Conservation (phyloP, 306 rosid species). For the Castanea sativa region DNA sequence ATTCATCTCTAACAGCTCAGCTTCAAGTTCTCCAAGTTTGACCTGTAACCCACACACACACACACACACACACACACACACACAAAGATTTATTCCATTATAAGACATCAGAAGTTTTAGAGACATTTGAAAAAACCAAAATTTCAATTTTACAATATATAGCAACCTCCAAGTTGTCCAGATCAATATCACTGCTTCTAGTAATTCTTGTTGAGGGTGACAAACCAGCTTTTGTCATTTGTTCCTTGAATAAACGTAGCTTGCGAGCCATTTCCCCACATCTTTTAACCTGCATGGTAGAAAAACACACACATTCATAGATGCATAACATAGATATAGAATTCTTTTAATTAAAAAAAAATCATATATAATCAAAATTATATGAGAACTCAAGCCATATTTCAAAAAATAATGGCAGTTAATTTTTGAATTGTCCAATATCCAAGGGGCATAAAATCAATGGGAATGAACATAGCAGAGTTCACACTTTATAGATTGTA, state of each 20-base stretch:
- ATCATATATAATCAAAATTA: background rate
- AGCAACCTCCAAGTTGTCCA: slow-evolving; percentile 77
- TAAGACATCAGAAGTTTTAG: background rate
- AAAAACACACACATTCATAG: slow-evolving; percentile 2
- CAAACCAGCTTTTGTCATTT: slow-evolving; percentile 64
- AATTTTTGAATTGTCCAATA: background rate
- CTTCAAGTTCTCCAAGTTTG: slow-evolving; percentile 78
- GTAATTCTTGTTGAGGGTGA: slow-evolving; percentile 36
- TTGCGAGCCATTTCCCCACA: slow-evolving; percentile 82
- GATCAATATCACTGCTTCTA: slow-evolving; percentile 32
- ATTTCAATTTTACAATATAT: background rate
- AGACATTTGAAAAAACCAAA: background rate
- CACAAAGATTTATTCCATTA: slow-evolving; percentile 14
- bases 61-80: slow-evolving; percentile 8
- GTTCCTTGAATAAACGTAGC: slow-evolving; percentile 70
- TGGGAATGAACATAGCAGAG: background rate
- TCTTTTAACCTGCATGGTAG: slow-evolving; percentile 55
- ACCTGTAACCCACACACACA: slow-evolving; percentile 36
- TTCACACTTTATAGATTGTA: background rate
- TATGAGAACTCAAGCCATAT: background rate
- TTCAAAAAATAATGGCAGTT: background rate
- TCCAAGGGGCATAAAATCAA: background rate
- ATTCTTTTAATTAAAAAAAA: background rate
- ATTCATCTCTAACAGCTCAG: slow-evolving; percentile 66
- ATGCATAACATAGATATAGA: background rate